Base-by-base conservation (phyloP, 768 basidiomycete genomes). In the Collybiopsis confluens region DNA sequence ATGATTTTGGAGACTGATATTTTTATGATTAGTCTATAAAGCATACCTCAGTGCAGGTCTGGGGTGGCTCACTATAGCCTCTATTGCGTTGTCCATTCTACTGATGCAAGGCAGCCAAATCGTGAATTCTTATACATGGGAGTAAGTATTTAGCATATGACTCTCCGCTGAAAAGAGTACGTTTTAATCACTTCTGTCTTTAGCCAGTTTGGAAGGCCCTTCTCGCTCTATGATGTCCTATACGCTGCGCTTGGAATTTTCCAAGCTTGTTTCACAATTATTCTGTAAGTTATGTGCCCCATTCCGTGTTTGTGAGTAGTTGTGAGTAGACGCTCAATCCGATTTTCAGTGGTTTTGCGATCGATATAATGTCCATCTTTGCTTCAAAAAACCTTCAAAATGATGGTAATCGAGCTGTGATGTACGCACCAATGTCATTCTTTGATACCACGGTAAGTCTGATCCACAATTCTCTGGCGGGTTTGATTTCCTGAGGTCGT, bases 361-460 rank as follows among this genome's bases (percentile, higher is more conserved):
- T 83, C 58, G 83, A 85, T 54, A 65, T 78, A 16, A 71, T 87
- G 64, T 78, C 81, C 0, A 79, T 74, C 61, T 73, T 76, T 51
- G 83, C 83, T 3, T 86, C 86, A 2, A 74, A 74, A 55, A 84
- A 82, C 56, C 67, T 90, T 2, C 86, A 90, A 61, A 72, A 77
- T 45, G 64, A 73, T 42, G 78, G 83, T 0, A 71, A 86, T 23
- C 65, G 66, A 23, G 78, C 81, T 50, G 74, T 87, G 23, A 82
- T 87, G 61, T 76, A 80, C 63, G 86, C 88, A 0, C 87, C 87
- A 0, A 88, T 87, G 83, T 75, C 80, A 1, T 89, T 88, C 68
- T 91, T 90, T 59, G 89, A 90, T 64, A 85, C 78, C 1, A 84
- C 83, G 16, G 80, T 79, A 57, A 58, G 64, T 51, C 4, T n/a